Base-by-base conservation (phyloP, 2,329 filamentous ascomycete species). In the Arthrobotrys pseudoclavata region DNA sequence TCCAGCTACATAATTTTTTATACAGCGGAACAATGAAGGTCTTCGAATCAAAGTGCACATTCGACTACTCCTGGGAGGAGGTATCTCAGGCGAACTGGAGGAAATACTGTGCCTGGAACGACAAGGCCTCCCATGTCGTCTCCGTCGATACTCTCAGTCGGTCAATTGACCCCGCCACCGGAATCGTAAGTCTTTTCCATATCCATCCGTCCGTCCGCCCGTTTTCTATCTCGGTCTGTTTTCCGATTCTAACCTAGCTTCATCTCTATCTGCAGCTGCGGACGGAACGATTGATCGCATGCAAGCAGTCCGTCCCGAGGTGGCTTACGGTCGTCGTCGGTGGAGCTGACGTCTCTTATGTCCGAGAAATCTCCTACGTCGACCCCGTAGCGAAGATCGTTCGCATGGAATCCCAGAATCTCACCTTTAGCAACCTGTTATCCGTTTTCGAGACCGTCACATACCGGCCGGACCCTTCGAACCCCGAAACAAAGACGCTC, bases 71-170 rank as follows among this genome's bases (percentile, higher is more conserved):
- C 53, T 99, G 96, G 96, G 93, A 97, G 83, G 95, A 98, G 85
- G 96, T 99, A 40, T 97, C 94, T 26, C 94, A 93, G 13, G 94
- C 92, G 83, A 99, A 99, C 88, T 99, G 96, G 96, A 91, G 91
- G 81, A 99, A 99, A 85, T 99, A 99, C 86, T 96, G 93, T 82
- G 95, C 95, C 20, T 98, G 96, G 95, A 99, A 99, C 86, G 92
- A 97, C 84, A 96, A 97, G 86, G 94, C 92, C n/a, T 93, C 94
- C 47, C 96, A 99, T 85, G 96, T 99, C 80, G 90, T 96, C 80
- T 94, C 93, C 80, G 96, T 98, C 82, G 96, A 99, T 86, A 98
- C 95, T 13, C 85, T 99, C 82, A 91, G 90, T 66, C 92, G 96
- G 79, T 84, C 84, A 9, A 86, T 92, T 45, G 90, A 92, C 82